Evolutionary conservation across 257 asterid species (phyloP), one percentile per base, ranked within the genome.

Genomic region (Solanum virginianum): DNA sequence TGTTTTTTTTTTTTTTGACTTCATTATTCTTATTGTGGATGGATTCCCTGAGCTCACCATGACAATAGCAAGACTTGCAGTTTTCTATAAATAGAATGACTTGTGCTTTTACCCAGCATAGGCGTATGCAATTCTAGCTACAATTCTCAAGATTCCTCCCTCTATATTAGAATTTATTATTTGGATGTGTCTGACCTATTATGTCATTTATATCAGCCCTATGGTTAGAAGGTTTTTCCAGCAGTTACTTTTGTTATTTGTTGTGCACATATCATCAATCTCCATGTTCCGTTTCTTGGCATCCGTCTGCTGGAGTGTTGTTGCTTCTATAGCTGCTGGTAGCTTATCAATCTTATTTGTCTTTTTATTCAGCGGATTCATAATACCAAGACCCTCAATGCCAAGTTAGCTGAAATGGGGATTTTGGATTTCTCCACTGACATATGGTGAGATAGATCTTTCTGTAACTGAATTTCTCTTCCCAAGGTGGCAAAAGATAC

Each of bases 361-460:
- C 75, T 49, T 89, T 81, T 36, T 89, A 83, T 92, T 88, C 86
- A 80, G 97, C 85, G 98, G 98, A 63, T 94, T 92, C 87, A 8
- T 92, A 74, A 91, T 93, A 86, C 94, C 97, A 85, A 83, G 80
- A 85, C 80, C 93, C 71, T 90, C 93, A 72, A 91, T 92, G 93
- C 97, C 96, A 60, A 80, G 9, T 86, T 94, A 93, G 97, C 87
- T 94, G 80, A 86, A 86, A 85, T 94, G 97, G 96, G 94, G 88
- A 57, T 91, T 91, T 87, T 94, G 97, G 97, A 72, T 91, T 83
- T 91, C 94, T 83, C 97, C 97, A 4, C 13, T 90, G 82, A 88
- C 97, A 20, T 94, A 94, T 83, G 97, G 96, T 57, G 94, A 91
- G 92, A 90, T 92, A 75, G 97, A 91, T 75, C 89, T 94, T 86